A percentile compares a stretch with the other conserved stretches of the same genome.
phyloP scores from a whole-genome alignment of 306 rosid species.

The Comarum palustre region DNA sequence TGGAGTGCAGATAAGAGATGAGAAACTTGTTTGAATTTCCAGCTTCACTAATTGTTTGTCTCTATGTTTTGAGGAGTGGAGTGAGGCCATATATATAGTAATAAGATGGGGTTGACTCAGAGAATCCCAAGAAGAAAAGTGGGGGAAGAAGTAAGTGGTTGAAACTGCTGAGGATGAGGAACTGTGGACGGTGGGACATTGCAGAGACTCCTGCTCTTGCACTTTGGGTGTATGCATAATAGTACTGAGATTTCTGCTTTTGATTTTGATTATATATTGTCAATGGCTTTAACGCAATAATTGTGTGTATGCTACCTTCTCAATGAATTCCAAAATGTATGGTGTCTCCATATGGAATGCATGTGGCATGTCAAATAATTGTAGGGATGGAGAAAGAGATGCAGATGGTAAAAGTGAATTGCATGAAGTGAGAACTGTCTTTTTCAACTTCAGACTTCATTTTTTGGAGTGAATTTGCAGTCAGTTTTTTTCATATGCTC shows the following conservation, averaged over 20 bases:
- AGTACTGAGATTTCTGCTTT: background rate
- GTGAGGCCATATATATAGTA: conserved; percentile 22
- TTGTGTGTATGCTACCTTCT: conserved; percentile 7
- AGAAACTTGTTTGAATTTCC: background rate
- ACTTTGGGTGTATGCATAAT: conserved; percentile 17
- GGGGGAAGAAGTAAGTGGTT: conserved; percentile 29
- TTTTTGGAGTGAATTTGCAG: background rate
- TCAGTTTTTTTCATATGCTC: background rate
- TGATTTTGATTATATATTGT: background rate
- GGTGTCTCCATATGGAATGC: conserved; percentile 11
- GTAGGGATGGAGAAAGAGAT: background rate
- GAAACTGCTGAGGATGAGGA: conserved; percentile 20
- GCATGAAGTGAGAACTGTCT: background rate
- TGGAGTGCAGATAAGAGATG: background rate
- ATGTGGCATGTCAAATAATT: background rate
- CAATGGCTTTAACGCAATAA: conserved; percentile 11
- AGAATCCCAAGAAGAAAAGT: conserved; percentile 15
- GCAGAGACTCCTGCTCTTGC: conserved; percentile 14
- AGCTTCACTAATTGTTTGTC: conserved; percentile 17
- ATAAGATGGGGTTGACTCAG: conserved; percentile 20
- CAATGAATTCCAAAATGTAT: background rate
- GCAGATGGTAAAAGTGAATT: background rate
- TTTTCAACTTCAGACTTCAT: background rate
- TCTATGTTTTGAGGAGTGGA: conserved; percentile 5
- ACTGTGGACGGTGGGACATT: conserved; percentile 41